Base-by-base conservation (phyloP, 2,329 filamentous ascomycete genomes). In the Talaromyces sp. region DNA sequence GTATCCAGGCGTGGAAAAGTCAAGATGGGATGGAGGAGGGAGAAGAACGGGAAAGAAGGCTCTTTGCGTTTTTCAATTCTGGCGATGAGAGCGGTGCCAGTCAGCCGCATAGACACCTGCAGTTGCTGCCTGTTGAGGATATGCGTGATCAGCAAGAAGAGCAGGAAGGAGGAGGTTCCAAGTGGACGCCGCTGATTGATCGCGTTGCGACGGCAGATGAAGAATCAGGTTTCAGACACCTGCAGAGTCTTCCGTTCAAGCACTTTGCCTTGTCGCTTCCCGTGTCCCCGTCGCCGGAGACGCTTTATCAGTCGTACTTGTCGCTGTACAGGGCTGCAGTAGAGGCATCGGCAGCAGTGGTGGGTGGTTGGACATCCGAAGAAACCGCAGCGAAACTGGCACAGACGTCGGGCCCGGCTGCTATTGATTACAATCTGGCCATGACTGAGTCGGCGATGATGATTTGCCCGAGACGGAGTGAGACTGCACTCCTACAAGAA, bases 371-470 rank as follows among this genome's bases (percentile, higher is more conserved):
- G 30, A 25, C 9, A 8, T 2, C 22, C 32, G 54, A n/a, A 3
- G 56, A 22, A 11, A 22, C 4, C 22, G 19, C 33, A 9, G 15
- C 7, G 7, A 56, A 57, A 51, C 19, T 39, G 10, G 25, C 8
- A 1, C 30, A 55, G n/a, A 39, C 33, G 2, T 68, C 72, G 6
- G 80, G 77, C 1, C 72, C 75, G 2, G 72, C 79, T 0, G 75
- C 76, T 0, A 80, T 86, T 53, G 84, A 82, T 69, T 85, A 86
- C 69, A 86, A 86, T 62, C 74, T 86, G 2, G 83, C 81, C 10
- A 82, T 86, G 78, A 86, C 83, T 0, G 77, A 76, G 3, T 70
- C 74, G 1, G 76, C 73, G 8, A 85, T 86, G 81, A 78, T 81
- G 58, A 80, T 86, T 22, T 77, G 80, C 39, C 83, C 83, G 3